Evolutionary conservation across 495 filamentous ascomycete species (phyloP).

Genomic region (Penicillium subrubescens): DNA sequence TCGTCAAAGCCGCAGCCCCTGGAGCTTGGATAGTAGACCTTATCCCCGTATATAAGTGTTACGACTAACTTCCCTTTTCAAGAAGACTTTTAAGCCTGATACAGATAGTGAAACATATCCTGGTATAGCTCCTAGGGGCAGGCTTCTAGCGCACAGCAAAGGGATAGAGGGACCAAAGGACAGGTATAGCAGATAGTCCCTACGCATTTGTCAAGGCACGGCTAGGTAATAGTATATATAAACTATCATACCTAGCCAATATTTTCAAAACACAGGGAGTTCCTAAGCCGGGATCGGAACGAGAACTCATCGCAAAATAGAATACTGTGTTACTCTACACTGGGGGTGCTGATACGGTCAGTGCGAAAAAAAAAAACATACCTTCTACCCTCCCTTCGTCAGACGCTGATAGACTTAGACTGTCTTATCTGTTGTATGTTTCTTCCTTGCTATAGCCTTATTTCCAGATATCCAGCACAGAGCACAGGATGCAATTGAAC

Average conservation of each 20-base stretch:
- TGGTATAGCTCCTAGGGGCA: conserved; percentile 52
- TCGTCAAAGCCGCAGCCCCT: conserved; percentile 43
- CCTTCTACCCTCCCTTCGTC: background rate
- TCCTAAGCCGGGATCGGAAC: conserved; percentile 18
- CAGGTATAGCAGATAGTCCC: conserved; percentile 33
- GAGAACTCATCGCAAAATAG: conserved; percentile 43
- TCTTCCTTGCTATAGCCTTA: conserved; percentile 45
- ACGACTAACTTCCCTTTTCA: background rate
- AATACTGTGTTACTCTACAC: conserved; percentile 53
- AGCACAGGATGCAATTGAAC: conserved; percentile 58
- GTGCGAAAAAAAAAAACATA: background rate
- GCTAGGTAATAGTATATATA: conserved; percentile 34
- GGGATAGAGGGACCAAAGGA: conserved; percentile 33
- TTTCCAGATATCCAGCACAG: conserved; percentile 47
- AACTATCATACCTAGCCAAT: conserved; percentile 42
- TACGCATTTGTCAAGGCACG: conserved; percentile 48
- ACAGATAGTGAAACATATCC: conserved; percentile 41
- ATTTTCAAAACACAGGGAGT: conserved; percentile 28
- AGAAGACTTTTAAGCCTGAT: background rate
- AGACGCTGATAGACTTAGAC: conserved; percentile 14
- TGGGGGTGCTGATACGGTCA: conserved; percentile 57
- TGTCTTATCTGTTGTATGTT: conserved; percentile 21
- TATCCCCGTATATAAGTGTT: conserved; percentile 28
- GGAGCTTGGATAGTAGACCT: conserved; percentile 51
- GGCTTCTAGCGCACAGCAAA: conserved; percentile 46